Evolutionary conservation across 2,329 filamentous ascomycete genomes (phyloP), one percentile per base, ranked within the genome.

Genomic region (Lasiodiplodia theobromae): DNA sequence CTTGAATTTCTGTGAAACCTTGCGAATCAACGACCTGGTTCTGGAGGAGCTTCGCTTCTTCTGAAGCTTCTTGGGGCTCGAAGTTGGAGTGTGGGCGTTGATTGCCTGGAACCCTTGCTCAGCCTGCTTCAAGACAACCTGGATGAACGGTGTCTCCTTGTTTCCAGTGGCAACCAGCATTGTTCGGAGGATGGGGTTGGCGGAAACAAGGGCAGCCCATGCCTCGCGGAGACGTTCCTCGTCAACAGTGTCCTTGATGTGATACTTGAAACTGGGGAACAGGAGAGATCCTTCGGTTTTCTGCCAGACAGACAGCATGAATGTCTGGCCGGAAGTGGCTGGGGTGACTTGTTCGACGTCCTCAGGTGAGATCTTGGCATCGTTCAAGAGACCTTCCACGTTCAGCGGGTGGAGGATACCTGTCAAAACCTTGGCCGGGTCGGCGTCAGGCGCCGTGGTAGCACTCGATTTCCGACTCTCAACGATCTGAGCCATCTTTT

Each of bases 281-380:
- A 97, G 97, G 0, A 92, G 82, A 0, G 78, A 76, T 0, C 92
- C 91, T 1, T 82, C 74, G 0, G 89, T 88, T 53, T 88, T 89
- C 70, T 91, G 86, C 92, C 93, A 96, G 53, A 88, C 85, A 18
- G 88, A 89, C 31, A 97, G 82, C 89, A 96, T 93, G 77, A 96
- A 94, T 0, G 88, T 81, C 76, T 97, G 94, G 73, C 93, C 92
- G 2, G 93, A 86, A 3, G 92, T 88, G 2, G 90, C 89, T 1
- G 93, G 93, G 1, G 95, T 77, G 0, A 91, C 71, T 0, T 74
- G 75, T 69, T 91, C 86, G 14, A 92, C 79, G 4, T 86, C 76
- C 0, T 81, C 71, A 1, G 74, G 23, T 0, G 79, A 68, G 0
- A 92, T 75, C 0, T 81, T 80, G 10, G 81, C 76, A 1, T 73